Evolutionary conservation across 768 basidiomycete species (phyloP).

Genomic region (Favolaschia claudopus): DNA sequence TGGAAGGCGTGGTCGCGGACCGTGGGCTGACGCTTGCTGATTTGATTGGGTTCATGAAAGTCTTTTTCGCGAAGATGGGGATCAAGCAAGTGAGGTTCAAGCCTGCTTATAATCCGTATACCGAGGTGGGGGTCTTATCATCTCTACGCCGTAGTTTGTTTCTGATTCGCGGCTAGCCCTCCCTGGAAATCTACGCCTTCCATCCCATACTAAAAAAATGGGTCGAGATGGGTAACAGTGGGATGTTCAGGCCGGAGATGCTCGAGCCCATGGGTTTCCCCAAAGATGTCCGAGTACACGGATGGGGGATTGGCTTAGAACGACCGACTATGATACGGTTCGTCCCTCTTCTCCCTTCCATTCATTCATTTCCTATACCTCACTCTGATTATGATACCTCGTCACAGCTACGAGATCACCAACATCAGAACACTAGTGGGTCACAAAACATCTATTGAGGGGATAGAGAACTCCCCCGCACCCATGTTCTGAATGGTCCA

Average conservation of each 20-base stretch:
- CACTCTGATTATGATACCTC: neutral
- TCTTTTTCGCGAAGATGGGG: constrained; percentile 99
- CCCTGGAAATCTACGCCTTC: constrained; percentile 98
- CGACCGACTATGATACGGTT: constrained; percentile 99
- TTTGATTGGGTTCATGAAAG: constrained; percentile 97
- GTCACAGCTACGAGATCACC: constrained; percentile 89
- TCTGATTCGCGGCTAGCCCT: constrained; percentile 63
- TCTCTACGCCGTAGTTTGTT: neutral
- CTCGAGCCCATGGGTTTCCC: constrained; percentile 99
- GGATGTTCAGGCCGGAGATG: constrained; percentile 99
- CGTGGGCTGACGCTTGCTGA: constrained; percentile 91
- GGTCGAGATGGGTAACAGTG: constrained; percentile 99
- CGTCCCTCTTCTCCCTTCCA: constrained; percentile 31
- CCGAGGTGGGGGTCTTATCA: constrained; percentile 64
- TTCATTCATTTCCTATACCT: neutral
- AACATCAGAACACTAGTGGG: constrained; percentile 97
- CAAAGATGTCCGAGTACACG: constrained; percentile 93
- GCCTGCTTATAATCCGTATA: constrained; percentile 98
- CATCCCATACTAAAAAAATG: constrained; percentile 92
- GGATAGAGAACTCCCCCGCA: constrained; percentile 87
- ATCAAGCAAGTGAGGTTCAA: constrained; percentile 95
- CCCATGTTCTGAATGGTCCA: constrained; percentile 76
- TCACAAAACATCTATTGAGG: constrained; percentile 94
- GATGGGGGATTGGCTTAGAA: constrained; percentile 95
- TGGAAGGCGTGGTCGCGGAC: constrained; percentile 99